phyloP scores from a whole-genome alignment of 345 rosid species.

The Excoecaria agallocha region DNA sequence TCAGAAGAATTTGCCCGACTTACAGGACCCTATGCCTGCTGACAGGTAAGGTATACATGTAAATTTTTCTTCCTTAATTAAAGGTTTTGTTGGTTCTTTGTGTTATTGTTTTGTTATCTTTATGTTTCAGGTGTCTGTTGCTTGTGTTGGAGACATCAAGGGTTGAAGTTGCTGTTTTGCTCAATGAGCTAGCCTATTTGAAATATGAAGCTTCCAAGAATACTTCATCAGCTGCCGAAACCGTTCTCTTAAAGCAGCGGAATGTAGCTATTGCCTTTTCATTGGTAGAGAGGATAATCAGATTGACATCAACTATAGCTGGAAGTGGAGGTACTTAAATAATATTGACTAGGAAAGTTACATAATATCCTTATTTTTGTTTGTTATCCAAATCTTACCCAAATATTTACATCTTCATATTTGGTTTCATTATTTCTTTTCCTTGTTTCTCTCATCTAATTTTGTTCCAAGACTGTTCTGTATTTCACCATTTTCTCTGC shows the following conservation, averaged over 20 bases:
- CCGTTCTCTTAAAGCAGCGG: conserved; percentile 52
- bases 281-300: conserved; percentile 79
- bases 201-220: conserved; percentile 74
- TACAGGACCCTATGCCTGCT: conserved; percentile 51
- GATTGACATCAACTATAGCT: conserved; percentile 45
- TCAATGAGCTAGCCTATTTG: conserved; percentile 77
- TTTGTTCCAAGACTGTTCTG: not conserved
- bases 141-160: conserved; percentile 81
- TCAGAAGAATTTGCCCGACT: conserved; percentile 46
- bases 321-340: conserved; percentile 56
- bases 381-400: not conserved
- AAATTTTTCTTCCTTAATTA: not conserved
- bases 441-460: not conserved
- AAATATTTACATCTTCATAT: not conserved
- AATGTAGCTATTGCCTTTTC: conserved; percentile 65
- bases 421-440: not conserved
- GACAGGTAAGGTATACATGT: conserved; percentile 48
- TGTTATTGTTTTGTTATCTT: not conserved
- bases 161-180: conserved; percentile 81
- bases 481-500: conserved; percentile 1
- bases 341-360: not conserved
- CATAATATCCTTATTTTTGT: not conserved
- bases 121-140: conserved; percentile 66
- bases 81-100: not conserved
- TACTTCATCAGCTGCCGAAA: conserved; percentile 48